Percentiles rank a stretch among this genome's conserved stretches.
Evolutionary conservation across 768 basidiomycete genomes (phyloP).

Genomic region (Arthromyces matolae): DNA sequence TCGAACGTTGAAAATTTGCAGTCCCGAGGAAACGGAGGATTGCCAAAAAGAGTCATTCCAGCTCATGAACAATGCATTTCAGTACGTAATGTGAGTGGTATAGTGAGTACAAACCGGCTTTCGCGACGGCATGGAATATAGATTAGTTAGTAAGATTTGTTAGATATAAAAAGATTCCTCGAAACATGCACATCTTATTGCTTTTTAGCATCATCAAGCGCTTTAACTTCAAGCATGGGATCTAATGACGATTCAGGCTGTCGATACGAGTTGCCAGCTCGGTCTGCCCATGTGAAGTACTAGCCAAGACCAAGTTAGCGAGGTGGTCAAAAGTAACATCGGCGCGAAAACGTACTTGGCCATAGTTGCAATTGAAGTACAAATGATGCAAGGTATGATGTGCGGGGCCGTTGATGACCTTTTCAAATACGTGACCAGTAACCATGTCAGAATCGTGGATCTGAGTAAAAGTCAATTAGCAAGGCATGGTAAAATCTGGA

Average conservation of each 20-base stretch:
- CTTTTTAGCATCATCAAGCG: constrained; percentile 20
- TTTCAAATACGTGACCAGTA: constrained; percentile 83
- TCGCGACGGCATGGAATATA: constrained; percentile 2
- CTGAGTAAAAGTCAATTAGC: constrained; percentile 33
- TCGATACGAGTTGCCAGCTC: constrained; percentile 79
- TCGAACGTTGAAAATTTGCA: no score
- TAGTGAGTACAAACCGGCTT: constrained; percentile 9
- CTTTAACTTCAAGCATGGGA: constrained; percentile 69
- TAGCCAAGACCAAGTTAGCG: constrained; percentile 29
- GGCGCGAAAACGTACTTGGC: constrained; percentile 52
- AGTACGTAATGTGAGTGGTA: not conserved
- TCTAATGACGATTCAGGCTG: constrained; percentile 82
- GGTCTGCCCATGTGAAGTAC: constrained; percentile 98
- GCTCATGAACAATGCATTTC: not conserved
- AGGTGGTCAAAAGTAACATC: not conserved
- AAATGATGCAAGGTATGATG: constrained; percentile 97
- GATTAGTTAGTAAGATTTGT: constrained; percentile 10
- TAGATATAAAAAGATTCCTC: not conserved
- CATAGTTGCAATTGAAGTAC: constrained; percentile 96
- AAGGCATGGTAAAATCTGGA: not conserved
- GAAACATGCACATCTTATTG: constrained; percentile 13
- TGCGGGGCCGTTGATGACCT: constrained; percentile 93
- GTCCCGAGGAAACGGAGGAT: not conserved
- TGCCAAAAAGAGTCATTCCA: not conserved
- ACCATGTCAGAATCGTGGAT: constrained; percentile 99